Base-by-base conservation (phyloP, 2,329 filamentous ascomycete genomes). In the Epichloe gansuensis region DNA sequence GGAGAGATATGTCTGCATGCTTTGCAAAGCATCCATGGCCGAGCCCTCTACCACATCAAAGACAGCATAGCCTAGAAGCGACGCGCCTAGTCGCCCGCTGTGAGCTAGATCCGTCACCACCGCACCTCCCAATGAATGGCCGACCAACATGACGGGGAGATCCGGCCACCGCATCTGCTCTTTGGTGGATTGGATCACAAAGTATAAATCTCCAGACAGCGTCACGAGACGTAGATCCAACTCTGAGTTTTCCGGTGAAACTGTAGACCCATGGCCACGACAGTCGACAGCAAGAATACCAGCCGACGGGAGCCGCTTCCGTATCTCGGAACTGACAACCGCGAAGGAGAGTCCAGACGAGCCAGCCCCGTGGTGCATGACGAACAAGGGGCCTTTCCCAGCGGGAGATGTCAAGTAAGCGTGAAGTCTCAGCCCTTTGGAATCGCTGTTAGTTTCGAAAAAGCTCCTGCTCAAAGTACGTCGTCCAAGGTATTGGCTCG, bases 21-120 rank as follows among this genome's bases (percentile, higher is more conserved):
- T 91, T 67, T 90, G 83, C 51, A 98, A 75, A 3, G 93, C 91
- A 66, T 97, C 93, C 68, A 98, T 91, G 37, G 93, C 93, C 0
- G 88, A 95, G 11, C 93, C 88, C 69, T 98, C 93, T 31, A 98
- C 93, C 4, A 98, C 89, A 68, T 98, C 93, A 15, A 98, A 75
- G 7, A 97, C 91, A 3, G 83, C 88, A 68, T 91, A 95, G 21
- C 88, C 93, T 15, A 97, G 73, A 1, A 97, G 67, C 28, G 82
- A 77, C 39, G 71, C 67, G 1, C 85, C 87, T 38, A 95, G 71
- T 41, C 75, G 71, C 1, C 81, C 81, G 17, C 76, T 76, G 62
- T 79, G 82, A 12, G 91, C 90, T 52, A 94, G 75, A 62, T 95
- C 82, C 0, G 89, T 94, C 8, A 95, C 91, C 1, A 98, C 88